phyloP scores from a whole-genome alignment of 2,329 filamentous ascomycete species.

The Penicillium fuscoglaucum region DNA sequence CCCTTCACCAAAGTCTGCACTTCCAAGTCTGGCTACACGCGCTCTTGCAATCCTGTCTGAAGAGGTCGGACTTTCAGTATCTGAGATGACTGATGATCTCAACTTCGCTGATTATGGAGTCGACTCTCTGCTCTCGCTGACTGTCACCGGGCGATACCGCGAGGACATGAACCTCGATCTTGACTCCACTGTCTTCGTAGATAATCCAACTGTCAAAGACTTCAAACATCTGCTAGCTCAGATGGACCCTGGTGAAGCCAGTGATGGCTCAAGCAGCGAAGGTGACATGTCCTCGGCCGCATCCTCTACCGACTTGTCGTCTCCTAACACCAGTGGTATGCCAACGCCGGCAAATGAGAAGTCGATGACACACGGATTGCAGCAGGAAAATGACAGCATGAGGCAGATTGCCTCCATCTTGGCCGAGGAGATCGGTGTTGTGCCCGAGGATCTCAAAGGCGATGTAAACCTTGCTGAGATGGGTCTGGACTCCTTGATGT shows the following conservation, averaged over 20 bases:
- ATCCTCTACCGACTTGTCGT: constrained; percentile 37
- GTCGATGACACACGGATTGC: constrained; percentile 12
- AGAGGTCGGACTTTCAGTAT: constrained; percentile 57
- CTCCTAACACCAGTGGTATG: constrained; percentile 36
- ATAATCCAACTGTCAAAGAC: constrained; percentile 60
- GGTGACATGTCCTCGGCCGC: constrained; percentile 31
- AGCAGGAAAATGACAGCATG: constrained; percentile 36
- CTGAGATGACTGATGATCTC: constrained; percentile 60
- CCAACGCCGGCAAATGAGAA: constrained; percentile 32
- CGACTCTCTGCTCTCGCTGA: constrained; percentile 62
- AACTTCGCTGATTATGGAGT: constrained; percentile 64
- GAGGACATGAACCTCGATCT: constrained; percentile 62
- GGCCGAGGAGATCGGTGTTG: constrained; percentile 47
- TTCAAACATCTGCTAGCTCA: constrained; percentile 57
- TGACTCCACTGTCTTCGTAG: constrained; percentile 60
- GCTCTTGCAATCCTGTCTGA: constrained; percentile 44
- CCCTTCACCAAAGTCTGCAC: constrained; percentile 31
- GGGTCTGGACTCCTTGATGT: constrained; percentile 50
- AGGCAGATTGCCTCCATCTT: constrained; percentile 44
- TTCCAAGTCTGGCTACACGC: constrained; percentile 34
- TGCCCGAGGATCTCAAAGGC: constrained; percentile 41
- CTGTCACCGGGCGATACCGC: constrained; percentile 62
- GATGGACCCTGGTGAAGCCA: constrained; percentile 33
- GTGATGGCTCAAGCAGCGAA: constrained; percentile 33
- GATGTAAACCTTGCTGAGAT: constrained; percentile 45